Evolutionary conservation across 805 yeast species (phyloP), one percentile per base, ranked within the genome.

Genomic region (Saccharomycopsis sp.): DNA sequence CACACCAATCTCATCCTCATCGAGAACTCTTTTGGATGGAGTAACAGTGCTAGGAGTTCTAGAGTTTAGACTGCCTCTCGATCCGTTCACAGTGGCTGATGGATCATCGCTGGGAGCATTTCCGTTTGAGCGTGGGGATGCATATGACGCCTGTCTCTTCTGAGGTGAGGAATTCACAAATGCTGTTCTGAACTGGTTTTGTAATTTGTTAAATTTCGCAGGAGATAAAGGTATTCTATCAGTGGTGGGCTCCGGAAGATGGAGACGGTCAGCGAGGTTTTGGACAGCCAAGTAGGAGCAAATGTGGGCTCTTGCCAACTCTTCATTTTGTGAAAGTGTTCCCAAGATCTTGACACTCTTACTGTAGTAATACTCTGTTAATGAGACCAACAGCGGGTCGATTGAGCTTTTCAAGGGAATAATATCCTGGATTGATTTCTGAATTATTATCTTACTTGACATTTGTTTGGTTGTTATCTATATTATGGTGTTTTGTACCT

Each of bases 241-340:
- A 41, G 73, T 54, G 37, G 71, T 71, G 4, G 86, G 87, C 2
- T 72, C 71, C 0, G 85, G 79, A 7, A 82, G 71, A 2, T 75
- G 68, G 50, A 79, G 71, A 40, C 70, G 70, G 9, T 72, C 70
- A 12, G 71, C 71, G 50, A 79, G 75, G 61, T 75, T 75, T 58
- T 82, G 83, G 14, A 79, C 78, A 0, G 88, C 85, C 23, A 85
- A 66, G 61, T 72, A 80, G 3, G 90, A 87, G 67, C 90, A 83
- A 12, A 87, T 67, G 66, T 87, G 91, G 57, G 77, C 77, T 56
- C 92, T 72, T 1, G 89, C 90, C 1, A 79, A 72, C 62, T 87
- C 91, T 54, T 82, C 80, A 46, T 75, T 75, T 24, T 76, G 75
- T 14, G 80, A 76, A 21, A 86, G 67, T 1, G 24, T 52, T 5